These are phyloP conservation scores for Didymosphaeria variabile DNA, from an alignment of 2,329 filamentous ascomycete species.

Conservation along the genomic window DNA sequence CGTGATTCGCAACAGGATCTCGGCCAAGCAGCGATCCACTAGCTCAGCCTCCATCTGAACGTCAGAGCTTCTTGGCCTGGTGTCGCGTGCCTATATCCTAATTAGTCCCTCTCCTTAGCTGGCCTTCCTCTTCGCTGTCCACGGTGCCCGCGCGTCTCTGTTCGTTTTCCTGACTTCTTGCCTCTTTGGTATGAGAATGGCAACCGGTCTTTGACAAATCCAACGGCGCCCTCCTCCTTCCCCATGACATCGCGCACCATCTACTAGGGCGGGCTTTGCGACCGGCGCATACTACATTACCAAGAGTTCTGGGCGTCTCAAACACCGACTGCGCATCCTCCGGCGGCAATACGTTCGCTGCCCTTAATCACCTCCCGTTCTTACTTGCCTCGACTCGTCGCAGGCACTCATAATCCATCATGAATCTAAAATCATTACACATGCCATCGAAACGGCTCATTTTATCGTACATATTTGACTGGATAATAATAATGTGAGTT, in stretches of 20 bases:
- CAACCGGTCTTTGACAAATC: neutral
- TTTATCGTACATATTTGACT: conserved; percentile 76
- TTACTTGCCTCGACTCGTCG: conserved; percentile 17
- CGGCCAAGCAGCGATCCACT: conserved; percentile 5
- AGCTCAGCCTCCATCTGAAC: conserved; percentile 28
- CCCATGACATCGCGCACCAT: neutral
- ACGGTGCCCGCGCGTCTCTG: neutral
- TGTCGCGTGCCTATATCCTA: conserved; percentile 25
- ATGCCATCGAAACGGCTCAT: conserved; percentile 62
- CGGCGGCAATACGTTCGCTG: conserved; percentile 3
- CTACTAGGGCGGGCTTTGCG: neutral
- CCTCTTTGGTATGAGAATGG: conserved; percentile 7
- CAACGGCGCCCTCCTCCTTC: neutral
- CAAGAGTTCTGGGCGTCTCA: conserved; percentile 21
- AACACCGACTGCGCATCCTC: conserved; percentile 10
- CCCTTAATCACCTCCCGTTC: conserved; percentile 1
- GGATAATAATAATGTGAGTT: conserved; percentile 71
- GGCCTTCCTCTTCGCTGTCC: conserved; percentile 5
- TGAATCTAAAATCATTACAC: conserved; percentile 37
- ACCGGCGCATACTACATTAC: conserved; percentile 3
- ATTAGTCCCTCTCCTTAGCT: conserved; percentile 9
- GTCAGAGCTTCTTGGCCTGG: conserved; percentile 23
- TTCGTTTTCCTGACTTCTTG: neutral
- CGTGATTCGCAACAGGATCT: conserved; percentile 1
- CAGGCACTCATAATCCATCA: conserved; percentile 22